Base-by-base conservation (phyloP, 352 stramenopile species). In the Phytophthora multivora region DNA sequence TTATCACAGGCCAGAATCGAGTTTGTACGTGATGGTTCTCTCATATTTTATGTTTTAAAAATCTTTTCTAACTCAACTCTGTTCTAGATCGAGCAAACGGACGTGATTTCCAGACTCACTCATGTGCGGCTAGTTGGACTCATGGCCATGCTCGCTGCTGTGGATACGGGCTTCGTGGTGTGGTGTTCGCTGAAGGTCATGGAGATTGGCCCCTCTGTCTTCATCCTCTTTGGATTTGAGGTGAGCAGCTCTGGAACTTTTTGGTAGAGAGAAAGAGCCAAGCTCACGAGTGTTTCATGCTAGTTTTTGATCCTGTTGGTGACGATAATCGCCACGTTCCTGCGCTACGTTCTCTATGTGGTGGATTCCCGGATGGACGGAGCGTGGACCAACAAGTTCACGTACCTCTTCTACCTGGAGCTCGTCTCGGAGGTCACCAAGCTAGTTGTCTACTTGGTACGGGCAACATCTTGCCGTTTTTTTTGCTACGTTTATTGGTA, bases 191-290 rank as follows among this genome's bases (percentile, higher is more conserved):
- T 89, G 36, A 81, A 86, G 45, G 77, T 97, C 21, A 66, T 84
- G 58, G 83, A 91, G 30, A 72, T 90, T 8, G 97, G 97, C 5
- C 82, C 95, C 0, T 95, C 86, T 0, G 96, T 99, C 12, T 89
- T 96, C 21, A 95, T 99, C 40, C 78, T 99, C 3, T 99, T 99
- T 73, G 95, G 88, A 40, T 99, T 99, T 69, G 97, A 99, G 73
- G 79, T 88, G 51, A 12, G 16, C 18, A 15, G 40, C 48, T 26
- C 21, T 16, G 7, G 15, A 38, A 55, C 15, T 43, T 4, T 28
- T 26, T 23, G 40, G 19, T 40, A 33, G 15, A 26, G n/a, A 10
- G 13, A 11, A 43, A 19, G 15, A 41, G 5, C 21, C 21, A n/a
- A 21, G 18, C 49, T 66, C 36, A 71, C 25, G n/a, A 5, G 30